Evolutionary conservation across 192 early-diverging fungal species (phyloP), one percentile per base, ranked within the genome.

Genomic region (Entrophospora sp.): DNA sequence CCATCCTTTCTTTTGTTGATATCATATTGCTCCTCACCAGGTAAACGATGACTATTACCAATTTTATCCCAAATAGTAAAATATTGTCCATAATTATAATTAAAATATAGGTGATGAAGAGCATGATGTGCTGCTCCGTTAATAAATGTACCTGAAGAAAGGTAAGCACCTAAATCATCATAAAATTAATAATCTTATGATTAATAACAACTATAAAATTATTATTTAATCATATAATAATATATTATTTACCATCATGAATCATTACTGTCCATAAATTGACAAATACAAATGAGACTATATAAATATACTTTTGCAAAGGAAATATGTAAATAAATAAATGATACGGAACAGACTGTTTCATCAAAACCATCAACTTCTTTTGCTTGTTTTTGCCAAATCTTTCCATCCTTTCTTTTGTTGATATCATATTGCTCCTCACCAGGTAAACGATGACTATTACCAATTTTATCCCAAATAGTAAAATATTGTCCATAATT

Each of bases 61-160:
- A 86, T 1, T 31, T 85, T 83, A 66, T 91, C 93, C 89, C 94
- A 98, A n/a, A 98, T 65, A 12, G 96, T 98, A 20, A 91, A 92
- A 75, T 96, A 98, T 78, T 99, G 96, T 2, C 96, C 96, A 70
- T 93, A 99, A 80, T 99, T 99, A 84, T 97, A 99, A 82, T 97
- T 96, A 75, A 99, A 99, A 77, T 99, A 94, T 45, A 95, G 70
- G 68, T 99, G 96, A 69, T 99, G 96, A 31, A 99, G 85, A n/a
- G 91, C 86, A 70, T 99, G 96, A 70, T 99, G 96, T 8, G 96
- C 96, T 2, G 91, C 86, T 14, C 88, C 85, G 71, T 97, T 97
- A 65, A 97, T 82, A 38, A 86, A 69, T 0, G 79, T 64, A 57
- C 85, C 82, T 52, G 75, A 78, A 14, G 87, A 74, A 14, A 94